Conservation (phyloP, 768 basidiomycete genomes). For the Leccinum sublutescens region DNA sequence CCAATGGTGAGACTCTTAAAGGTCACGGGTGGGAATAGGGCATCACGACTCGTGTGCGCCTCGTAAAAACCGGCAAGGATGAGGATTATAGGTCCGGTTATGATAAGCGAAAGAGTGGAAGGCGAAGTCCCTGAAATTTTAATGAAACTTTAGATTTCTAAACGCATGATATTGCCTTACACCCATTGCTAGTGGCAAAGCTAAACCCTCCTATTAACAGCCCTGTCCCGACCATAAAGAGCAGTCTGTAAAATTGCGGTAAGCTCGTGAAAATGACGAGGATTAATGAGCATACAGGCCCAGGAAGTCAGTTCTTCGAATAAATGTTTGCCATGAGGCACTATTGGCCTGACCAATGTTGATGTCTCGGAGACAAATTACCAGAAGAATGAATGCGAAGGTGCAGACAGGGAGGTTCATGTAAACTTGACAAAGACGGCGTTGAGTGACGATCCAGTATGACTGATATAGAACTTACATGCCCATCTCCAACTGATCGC, state of each 20-base stretch:
- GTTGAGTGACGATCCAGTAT: constrained; percentile 18
- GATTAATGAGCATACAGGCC: constrained; percentile 59
- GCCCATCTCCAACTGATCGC: constrained; percentile 77
- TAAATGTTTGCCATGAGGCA: constrained; percentile 57
- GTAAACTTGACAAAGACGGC: constrained; percentile 52
- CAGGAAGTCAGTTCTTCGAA: constrained; percentile 66
- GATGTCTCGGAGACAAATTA: constrained; percentile 59
- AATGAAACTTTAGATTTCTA: constrained; percentile 12
- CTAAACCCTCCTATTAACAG: constrained; percentile 74
- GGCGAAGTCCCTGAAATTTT: constrained; percentile 55
- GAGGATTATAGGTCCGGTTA: constrained; percentile 53
- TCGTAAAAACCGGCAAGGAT: constrained; percentile 67
- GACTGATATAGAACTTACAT: constrained; percentile 50
- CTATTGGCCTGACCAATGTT: constrained; percentile 43
- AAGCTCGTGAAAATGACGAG: constrained; percentile 17
- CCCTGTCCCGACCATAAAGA: constrained; percentile 75
- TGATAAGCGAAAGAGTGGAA: constrained; percentile 59
- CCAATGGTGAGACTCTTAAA: constrained; percentile 62
- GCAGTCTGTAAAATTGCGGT: constrained; percentile 42
- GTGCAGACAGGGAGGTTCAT: constrained; percentile 78
- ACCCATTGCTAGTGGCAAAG: constrained; percentile 64
- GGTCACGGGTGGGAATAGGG: constrained; percentile 64
- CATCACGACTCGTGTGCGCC: constrained; percentile 61
- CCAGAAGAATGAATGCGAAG: constrained; percentile 55
- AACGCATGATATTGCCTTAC: constrained; percentile 42